Evolutionary conservation across 345 rosid genomes (phyloP), one percentile per base, ranked within the genome.

Genomic region (Clarkia xantiana): DNA sequence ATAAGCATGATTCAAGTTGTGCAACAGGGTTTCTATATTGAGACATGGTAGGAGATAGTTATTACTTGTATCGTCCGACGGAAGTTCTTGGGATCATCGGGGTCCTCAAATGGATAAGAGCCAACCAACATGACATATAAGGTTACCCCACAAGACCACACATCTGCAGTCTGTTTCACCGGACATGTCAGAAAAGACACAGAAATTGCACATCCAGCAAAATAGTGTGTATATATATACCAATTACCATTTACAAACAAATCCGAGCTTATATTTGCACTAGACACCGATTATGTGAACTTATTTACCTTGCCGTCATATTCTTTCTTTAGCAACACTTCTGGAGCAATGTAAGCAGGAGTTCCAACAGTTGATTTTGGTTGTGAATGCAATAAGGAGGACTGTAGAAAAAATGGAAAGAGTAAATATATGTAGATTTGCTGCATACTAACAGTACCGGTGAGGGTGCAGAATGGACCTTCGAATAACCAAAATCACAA

Each of bases 401-500:
- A 87, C 99, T 91, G 80, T 11, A 3, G 42, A 57, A 62, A 23
- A 58, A 40, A 57, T n/a, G 19, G 54, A 19, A 12, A 41, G 16
- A 67, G 46, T 19, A 51, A 57, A 9, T n/a, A 44, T n/a, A 49
- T 9, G 42, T 23, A 18, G n/a, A 45, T 18, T 15, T 40, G 17
- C 10, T 36, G 38, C 41, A 40, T 14, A 44, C 5, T 15, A 41
- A 22, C 18, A 42, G 25, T 36, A 49, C 18, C 46, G 19, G 11
- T 41, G 12, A 42, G n/a, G 22, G 22, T 6, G 22, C 47, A 57
- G 40, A 16, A 9, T 15, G 19, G 68, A 91, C 98, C 98, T 91
- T 91, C 9, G 99, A 91, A 67, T 91, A 91, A n/a, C 99, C 99
- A n/a, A 91, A 91, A 73, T 91, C 99, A 44, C 99, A 91, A 45